Evolutionary conservation across 2,329 filamentous ascomycete species (phyloP).

Genomic region (Pseudocercospora fijiensis): DNA sequence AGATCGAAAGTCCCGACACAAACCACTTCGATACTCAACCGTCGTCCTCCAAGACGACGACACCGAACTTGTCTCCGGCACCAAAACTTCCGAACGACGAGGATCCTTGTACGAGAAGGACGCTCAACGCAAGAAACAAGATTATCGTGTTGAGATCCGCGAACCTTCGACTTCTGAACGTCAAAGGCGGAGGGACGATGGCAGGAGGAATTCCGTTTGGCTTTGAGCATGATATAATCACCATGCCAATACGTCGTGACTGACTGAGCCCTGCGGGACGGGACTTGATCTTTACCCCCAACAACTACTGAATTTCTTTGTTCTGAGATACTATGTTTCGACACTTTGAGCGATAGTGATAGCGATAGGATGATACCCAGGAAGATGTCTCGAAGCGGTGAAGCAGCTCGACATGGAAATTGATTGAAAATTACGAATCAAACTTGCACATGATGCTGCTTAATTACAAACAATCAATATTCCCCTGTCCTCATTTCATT

Average conservation of each 20-base stretch:
- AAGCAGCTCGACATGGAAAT: not conserved
- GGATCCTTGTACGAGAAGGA: constrained; percentile 22
- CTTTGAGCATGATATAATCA: no score
- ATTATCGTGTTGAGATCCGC: constrained; percentile 24
- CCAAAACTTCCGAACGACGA: constrained; percentile 10
- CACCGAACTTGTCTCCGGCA: not conserved
- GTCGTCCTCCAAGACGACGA: constrained; percentile 19
- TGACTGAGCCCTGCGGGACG: not conserved
- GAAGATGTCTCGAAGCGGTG: not conserved
- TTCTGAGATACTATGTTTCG: not conserved
- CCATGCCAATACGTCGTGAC: not conserved
- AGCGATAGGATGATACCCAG: not conserved
- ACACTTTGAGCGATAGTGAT: not conserved
- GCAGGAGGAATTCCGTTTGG: constrained; percentile 6
- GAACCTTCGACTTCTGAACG: constrained; percentile 16
- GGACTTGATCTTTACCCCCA: not conserved
- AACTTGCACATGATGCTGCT: not conserved
- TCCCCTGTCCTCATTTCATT: not conserved
- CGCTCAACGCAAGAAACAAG: constrained; percentile 17
- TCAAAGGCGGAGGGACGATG: constrained; percentile 4
- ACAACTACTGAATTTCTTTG: not conserved
- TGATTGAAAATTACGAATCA: not conserved
- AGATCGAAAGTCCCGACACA: constrained; percentile 16
- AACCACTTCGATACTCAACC: constrained; percentile 23
- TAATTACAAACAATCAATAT: not conserved